Evolutionary conservation across 805 yeast species (phyloP), one percentile per base, ranked within the genome.

Genomic region (Zygotorulaspora florentina): DNA sequence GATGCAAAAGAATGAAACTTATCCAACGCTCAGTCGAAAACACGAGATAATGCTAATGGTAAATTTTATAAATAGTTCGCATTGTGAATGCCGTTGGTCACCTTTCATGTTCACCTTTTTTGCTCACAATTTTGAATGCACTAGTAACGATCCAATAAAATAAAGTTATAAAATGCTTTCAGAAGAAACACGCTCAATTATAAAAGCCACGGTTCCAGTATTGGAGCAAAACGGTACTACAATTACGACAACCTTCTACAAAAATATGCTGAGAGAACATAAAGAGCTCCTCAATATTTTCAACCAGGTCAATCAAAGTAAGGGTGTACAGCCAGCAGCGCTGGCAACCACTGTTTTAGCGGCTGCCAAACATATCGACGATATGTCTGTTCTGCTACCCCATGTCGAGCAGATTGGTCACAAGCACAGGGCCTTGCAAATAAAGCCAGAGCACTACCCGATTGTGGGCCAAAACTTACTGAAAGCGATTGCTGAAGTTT

Each of bases 401-500:
- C 76, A 78, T 48, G 86, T 84, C 8, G 67, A 73, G 40, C 79
- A 76, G 49, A 80, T 83, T 54, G 83, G 76, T 37, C 73, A 71
- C 52, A 84, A 83, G 62, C 90, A 84, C 54, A 80, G 77, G 47
- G 85, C 85, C 36, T 67, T 84, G 50, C 78, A 78, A 56, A 73
- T 83, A 35, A 60, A 66, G 50, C 77, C 88, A 3, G 84, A 79
- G 45, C 87, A 83, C 47, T 83, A 83, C 55, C 78, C 80, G 17
- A 70, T 79, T 52, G 88, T 83, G 27, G 90, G 88, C 25, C 58
- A 62, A 26, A 71, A 74, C 48, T 63, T 85, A n/a, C 58, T 83
- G 27, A 66, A 66, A 23, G 78, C 87, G 11, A 71, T 85, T 62
- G 59, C 63, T 34, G 73, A 74, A 44, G 71, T 79, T 34, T 65